These are phyloP conservation scores for Trametes cingulata DNA, from an alignment of 768 basidiomycete species.

Conservation along the genomic window DNA sequence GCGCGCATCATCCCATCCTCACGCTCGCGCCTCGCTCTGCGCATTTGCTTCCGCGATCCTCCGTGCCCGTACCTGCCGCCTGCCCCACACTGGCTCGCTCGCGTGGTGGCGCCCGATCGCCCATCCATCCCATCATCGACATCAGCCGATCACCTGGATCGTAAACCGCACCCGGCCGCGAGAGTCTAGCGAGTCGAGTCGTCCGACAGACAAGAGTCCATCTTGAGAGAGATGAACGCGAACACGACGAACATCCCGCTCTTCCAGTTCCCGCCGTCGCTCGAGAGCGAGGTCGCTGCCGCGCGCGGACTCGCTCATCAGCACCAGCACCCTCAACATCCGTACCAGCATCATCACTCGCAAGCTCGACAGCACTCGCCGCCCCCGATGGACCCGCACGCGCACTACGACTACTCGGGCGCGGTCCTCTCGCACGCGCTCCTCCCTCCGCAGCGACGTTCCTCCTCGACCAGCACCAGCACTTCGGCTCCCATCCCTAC, in stretches of 20 bases:
- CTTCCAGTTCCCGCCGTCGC: slow-evolving; percentile 17
- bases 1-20: too few relatives aligned
- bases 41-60: background rate
- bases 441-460: background rate
- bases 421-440: background rate
- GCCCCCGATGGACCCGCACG: too few relatives aligned
- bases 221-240: background rate
- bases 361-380: background rate
- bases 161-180: too few relatives aligned
- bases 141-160: background rate
- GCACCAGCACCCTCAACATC: too few relatives aligned
- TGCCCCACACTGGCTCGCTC: background rate
- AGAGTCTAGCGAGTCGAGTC: too few relatives aligned
- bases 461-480: background rate
- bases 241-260: slow-evolving; percentile 11
- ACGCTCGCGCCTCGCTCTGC: too few relatives aligned
- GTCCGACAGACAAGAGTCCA: too few relatives aligned
- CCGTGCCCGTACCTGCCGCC: background rate
- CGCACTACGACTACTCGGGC: slow-evolving; percentile 1
- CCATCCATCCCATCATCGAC: background rate
- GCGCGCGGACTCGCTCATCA: background rate
- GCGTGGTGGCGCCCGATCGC: slow-evolving; percentile 6
- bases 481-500: too few relatives aligned
- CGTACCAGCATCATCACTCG: too few relatives aligned
- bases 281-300: slow-evolving; percentile 7